Base-by-base conservation (phyloP, 352 stramenopile genomes). In the Globisporangium viniferum region DNA sequence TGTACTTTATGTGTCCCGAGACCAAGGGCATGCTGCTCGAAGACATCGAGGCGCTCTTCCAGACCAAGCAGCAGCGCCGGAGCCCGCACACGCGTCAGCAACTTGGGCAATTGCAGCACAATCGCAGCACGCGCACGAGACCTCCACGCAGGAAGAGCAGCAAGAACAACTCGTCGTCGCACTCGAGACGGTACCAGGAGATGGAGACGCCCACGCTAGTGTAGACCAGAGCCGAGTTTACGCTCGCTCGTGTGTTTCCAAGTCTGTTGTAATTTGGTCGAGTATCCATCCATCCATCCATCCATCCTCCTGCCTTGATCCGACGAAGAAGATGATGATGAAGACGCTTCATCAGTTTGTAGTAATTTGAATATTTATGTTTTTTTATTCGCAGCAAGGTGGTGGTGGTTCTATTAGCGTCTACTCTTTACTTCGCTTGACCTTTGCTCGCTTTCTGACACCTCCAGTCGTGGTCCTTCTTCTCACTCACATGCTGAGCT, bases 21-120 rank as follows among this genome's bases (percentile, higher is more conserved):
- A 81, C 76, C 5, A 79, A 81, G 62, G 68, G 68, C 27, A 59
- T 84, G 31, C 49, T 84, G 68, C 73, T 84, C 29, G 74, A 84
- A 62, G 77, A 84, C 66, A 81, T 84, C 46, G 77, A 84, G 63
- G 60, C 41, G 22, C 59, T 81, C 0, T 82, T 84, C 68, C 53
- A 76, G 39, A 46, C 39, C 39, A 46, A 46, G 39, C 39, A 46
- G 39, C 12, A 46, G 39, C 39, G 39, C 12, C 39, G 39, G 0
- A 46, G 39, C 39, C 39, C 39, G 54, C 54, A 33, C 4, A 35
- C 54, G 14, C 54, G 29, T 20, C 39, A 46, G 39, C 39, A 46
- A 14, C 39, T 46, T 14, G 15, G 12, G 39, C 39, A 46, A 46
- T 20, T 46, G 39, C 39, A 46, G 39, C 39, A 46, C 39, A 46